These are phyloP conservation scores for Schizothecium vesticola DNA, from an alignment of 495 filamentous ascomycete species.

Conservation along the genomic window DNA sequence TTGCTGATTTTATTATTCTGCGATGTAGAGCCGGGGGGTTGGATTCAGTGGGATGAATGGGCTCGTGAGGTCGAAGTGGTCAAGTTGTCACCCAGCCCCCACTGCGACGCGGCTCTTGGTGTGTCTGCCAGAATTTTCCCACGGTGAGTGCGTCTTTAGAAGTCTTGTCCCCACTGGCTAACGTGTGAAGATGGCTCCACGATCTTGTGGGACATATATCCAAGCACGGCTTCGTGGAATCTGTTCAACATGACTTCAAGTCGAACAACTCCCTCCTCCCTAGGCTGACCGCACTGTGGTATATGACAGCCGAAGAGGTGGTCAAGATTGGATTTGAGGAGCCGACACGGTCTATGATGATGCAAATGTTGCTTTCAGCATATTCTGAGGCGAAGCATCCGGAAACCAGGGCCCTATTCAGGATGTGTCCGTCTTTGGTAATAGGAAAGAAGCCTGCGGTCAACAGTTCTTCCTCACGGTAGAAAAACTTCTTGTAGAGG, in stretches of 20 bases:
- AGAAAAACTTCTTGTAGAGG: no score
- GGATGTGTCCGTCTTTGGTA: no score
- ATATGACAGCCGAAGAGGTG: constrained; percentile 7
- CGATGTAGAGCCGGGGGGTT: constrained; percentile 10
- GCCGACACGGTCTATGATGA: not conserved
- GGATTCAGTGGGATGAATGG: constrained; percentile 14
- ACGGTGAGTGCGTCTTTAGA: constrained; percentile 2
- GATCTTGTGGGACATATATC: constrained; percentile 4
- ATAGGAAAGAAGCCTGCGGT: no score
- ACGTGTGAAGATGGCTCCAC: constrained; percentile 6
- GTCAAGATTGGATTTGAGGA: constrained; percentile 6
- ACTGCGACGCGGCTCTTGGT: constrained; percentile 2
- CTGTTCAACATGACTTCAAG: constrained; percentile 1
- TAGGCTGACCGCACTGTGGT: constrained; percentile 5
- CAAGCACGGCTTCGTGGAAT: not conserved
- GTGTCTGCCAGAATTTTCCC: constrained; percentile 9
- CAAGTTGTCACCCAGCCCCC: not conserved
- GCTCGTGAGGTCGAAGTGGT: constrained; percentile 5
- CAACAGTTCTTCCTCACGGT: no score
- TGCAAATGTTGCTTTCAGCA: constrained; percentile 1
- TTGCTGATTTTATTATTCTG: not conserved
- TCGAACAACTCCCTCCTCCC: not conserved
- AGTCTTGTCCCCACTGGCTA: no score
- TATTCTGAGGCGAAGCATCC: no score
- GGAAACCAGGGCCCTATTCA: no score